Base-by-base conservation (phyloP, 495 filamentous ascomycete species). In the Penicillium cinerascens region DNA sequence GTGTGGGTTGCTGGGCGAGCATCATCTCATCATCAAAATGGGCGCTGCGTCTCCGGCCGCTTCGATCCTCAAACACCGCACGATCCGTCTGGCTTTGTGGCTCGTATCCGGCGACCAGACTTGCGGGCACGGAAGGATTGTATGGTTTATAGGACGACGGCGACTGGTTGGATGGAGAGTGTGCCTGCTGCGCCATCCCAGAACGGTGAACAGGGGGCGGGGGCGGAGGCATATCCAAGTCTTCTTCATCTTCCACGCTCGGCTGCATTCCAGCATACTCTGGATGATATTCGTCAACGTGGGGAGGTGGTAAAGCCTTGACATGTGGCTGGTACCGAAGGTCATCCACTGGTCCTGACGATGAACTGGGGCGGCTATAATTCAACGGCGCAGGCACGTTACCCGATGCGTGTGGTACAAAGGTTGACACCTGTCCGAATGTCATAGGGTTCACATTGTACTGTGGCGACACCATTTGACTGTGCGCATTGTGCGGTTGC, bases 51-150 rank as follows among this genome's bases (percentile, higher is more conserved):
- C 64, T 59, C 5, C 61, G 61, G 16, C 38, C 57, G 25, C 18
- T 37, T 18, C 51, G 58, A 8, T 48, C 52, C 45, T 71, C 70
- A 36, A 64, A 44, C 0, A 55, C 59, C 16, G 54, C 43, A n/a
- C 61, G 64, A 40, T 86, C 78, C 3, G 78, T 69, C 9, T 83
- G 75, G 37, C 84, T 82, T 20, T 82, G 80, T 8, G 79, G 75
- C 59, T 87, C 85, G 54, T 87, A 82, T 2, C 87, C 87, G 22
- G 87, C 81, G 47, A 89, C 82, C 18, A 91, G 70, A 40, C 85
- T 88, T 18, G 82, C 67, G 1, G 87, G 87, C 52, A 89, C 76
- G 10, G 82, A 70, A 6, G 67, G 57, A 37, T 66, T 62, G 36
- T 76, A 76, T 47, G 70, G 56, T 37, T 65, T 52, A 60, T 76